phyloP scores from a whole-genome alignment of 805 yeast species.

The Ogataea glucozyma region DNA sequence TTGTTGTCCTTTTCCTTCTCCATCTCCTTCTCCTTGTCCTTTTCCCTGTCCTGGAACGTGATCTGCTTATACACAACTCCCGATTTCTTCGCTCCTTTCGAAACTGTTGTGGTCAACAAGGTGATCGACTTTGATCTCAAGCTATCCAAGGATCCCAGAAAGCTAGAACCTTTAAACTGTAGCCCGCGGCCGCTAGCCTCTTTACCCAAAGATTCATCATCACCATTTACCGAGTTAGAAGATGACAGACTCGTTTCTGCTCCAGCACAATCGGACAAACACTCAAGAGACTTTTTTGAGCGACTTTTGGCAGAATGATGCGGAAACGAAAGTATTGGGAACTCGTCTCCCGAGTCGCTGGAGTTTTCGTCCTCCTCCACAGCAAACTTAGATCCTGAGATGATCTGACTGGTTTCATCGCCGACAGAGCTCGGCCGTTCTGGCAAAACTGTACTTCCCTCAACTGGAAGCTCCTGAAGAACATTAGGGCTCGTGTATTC shows the following conservation, averaged over 20 bases:
- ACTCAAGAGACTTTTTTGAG: background rate
- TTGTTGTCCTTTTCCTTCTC: background rate
- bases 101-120: conserved; percentile 21
- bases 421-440: too few species aligned
- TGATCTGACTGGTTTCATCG: background rate
- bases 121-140: conserved; percentile 20
- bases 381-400: conserved; percentile 4
- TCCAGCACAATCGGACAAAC: background rate
- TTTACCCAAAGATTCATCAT: background rate
- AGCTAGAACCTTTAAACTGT: background rate
- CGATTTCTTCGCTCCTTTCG: conserved; percentile 14
- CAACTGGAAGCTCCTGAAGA: background rate
- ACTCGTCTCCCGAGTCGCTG: conserved; percentile 9
- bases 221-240: background rate
- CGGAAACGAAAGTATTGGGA: conserved; percentile 9
- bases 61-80: conserved; percentile 3
- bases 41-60: background rate
- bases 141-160: conserved; percentile 12
- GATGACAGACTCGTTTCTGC: background rate
- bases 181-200: background rate
- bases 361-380: conserved; percentile 3
- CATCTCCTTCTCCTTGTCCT: conserved; percentile 2
- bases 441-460: too few species aligned
- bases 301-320: background rate
- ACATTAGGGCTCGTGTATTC: background rate